Evolutionary conservation across 257 asterid genomes (phyloP), one percentile per base, ranked within the genome.

Genomic region (Solanum lycopersicoides): DNA sequence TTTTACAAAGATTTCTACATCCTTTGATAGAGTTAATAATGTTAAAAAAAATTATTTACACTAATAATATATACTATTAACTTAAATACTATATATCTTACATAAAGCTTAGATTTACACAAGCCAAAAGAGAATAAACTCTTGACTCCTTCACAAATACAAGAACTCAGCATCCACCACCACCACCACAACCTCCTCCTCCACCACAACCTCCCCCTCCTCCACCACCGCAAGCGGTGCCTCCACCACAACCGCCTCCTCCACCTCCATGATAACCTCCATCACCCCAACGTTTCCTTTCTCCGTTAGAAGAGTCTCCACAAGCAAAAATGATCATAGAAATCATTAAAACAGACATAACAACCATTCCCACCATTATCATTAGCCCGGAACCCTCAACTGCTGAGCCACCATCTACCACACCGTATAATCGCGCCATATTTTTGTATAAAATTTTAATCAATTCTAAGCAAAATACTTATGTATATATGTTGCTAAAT

Each of bases 321-420:
- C 92, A 90, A 13, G 84, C 86, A 63, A 88, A 83, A 68, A 90
- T 73, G 39, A 86, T 30, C 88, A 88, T 76, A 63, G 90, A 90
- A 6, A 88, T 41, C 69, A 88, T 74, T 69, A 84, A 34, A 53
- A 84, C 10, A 50, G 89, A 89, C 85, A 89, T 84, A 7, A 87
- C 60, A 28, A 89, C 73, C 91, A 89, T 87, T 15, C 89, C 88
- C 50, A 89, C 14, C 75, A 89, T 75, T 44, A 84, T n/a, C 3
- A 87, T 25, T 28, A 86, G 3, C 32, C 89, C 89, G 0, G 89
- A 89, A 7, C 83, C 76, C 25, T 83, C 39, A 25, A 59, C 0
- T 16, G 35, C 6, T 45, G 34, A 84, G 63, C 84, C 42, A 28
- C 28, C 68, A 79, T 79, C 6, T 30, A 30, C 28, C 66, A 45